phyloP scores from a whole-genome alignment of 208 protist species.

The Leishmania gerbilli region DNA sequence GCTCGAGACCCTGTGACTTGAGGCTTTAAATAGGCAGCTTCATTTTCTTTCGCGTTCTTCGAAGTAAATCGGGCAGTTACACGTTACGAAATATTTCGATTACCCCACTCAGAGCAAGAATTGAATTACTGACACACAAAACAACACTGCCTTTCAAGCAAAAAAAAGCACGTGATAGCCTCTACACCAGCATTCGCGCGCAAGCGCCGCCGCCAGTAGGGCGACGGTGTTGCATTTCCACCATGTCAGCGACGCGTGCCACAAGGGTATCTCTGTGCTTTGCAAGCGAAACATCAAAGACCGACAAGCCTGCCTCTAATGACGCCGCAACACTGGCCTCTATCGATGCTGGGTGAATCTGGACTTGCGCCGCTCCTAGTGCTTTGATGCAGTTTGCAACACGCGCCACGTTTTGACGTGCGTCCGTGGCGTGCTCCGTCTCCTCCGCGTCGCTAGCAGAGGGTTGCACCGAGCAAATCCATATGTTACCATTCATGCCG shows the following conservation, averaged over 20 bases:
- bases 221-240: slow-evolving; percentile 30
- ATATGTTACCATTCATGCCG: slow-evolving; percentile 91
- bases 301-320: slow-evolving; percentile 46
- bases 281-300: slow-evolving; percentile 58
- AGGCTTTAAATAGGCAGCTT: background rate
- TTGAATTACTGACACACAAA: background rate
- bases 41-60: background rate
- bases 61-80: background rate
- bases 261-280: slow-evolving; percentile 31
- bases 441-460: slow-evolving; percentile 4
- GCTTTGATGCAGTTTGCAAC: slow-evolving; percentile 80
- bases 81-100: background rate
- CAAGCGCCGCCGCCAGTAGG: background rate
- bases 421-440: slow-evolving; percentile 27
- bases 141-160: background rate
- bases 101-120: too few species aligned
- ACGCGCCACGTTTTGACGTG: slow-evolving; percentile 50
- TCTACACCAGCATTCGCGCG: background rate
- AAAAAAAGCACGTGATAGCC: slow-evolving; percentile 2
- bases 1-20: background rate
- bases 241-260: slow-evolving; percentile 20
- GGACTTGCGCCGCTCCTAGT: slow-evolving; percentile 42
- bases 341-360: slow-evolving; percentile 66
- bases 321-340: slow-evolving; percentile 54
- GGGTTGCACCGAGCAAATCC: slow-evolving; percentile 62